Base-by-base conservation (phyloP, 2,329 filamentous ascomycete species). In the Onygenales sp. region DNA sequence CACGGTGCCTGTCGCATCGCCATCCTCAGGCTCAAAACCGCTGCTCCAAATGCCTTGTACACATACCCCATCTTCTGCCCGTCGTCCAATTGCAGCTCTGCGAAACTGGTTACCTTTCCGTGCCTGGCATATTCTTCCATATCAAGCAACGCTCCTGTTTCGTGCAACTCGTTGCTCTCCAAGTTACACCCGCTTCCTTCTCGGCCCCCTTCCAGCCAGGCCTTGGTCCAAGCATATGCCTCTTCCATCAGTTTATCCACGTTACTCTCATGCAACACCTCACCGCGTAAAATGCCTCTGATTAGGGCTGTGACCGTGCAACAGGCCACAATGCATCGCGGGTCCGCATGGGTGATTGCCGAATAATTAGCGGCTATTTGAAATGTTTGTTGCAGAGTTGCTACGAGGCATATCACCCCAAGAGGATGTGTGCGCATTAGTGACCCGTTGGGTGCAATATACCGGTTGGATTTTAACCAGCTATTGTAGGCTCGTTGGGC, bases 381-480 rank as follows among this genome's bases (percentile, higher is more conserved):
- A 56, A 77, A 80, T 0, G 72, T 72, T 59, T 75, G 70, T 6
- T 71, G 67, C 7, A 75, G 63, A 0, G 59, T 65, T 46, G 70
- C 64, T 36, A 62, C 61, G 8, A 78, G 52, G 43, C 74, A 75
- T 54, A 79, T 73, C 5, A 79, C 59, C 0, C 76, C 78, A 11
- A 79, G 63, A 0, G 75, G 74, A 53, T 79, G 76, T 7, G 76
- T 79, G 7, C 78, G 61, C 78, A 80, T 80, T 10, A 80, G 58
- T 43, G 74, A 77, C 1, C 78, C 78, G 51, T 80, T 80, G 0
- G 78, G 74, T 0, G 78, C 78, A 3, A 68, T 66, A 3, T 69
- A 61, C 45, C 68, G 68, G 0, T 65, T 65, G 1, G 66, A 64
- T 3, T 67, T 67, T 13, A 69, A 60, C 77, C 77, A 80, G 13